Conservation (phyloP, 2,329 filamentous ascomycete genomes). For the Zymoseptoria ardabiliae region DNA sequence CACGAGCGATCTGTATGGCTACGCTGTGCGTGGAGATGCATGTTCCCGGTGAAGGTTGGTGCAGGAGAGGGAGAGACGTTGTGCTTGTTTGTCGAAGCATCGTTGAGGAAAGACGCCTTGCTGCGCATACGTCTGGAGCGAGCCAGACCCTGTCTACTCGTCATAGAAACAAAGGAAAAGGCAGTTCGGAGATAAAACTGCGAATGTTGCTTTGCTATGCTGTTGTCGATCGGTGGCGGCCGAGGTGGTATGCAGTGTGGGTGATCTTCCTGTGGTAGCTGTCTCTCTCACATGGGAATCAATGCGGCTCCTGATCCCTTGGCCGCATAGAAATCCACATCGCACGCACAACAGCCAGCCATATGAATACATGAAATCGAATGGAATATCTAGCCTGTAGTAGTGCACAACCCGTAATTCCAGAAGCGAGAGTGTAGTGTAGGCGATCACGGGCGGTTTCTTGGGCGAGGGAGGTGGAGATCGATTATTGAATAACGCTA, state of each 20-base stretch:
- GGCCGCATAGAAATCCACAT: neutral
- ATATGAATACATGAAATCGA: neutral
- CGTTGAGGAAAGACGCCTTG: neutral
- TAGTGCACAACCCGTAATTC: neutral
- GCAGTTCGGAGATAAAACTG: neutral
- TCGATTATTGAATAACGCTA: neutral
- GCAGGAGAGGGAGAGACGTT: neutral
- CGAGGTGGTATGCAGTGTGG: neutral
- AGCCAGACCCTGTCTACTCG: neutral
- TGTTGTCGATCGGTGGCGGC: neutral
- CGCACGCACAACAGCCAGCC: neutral
- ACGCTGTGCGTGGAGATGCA: slow-evolving; percentile 7
- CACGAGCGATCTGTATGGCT: slow-evolving; percentile 10
- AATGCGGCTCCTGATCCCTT: neutral
- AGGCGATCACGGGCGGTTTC: neutral
- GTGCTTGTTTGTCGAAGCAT: neutral
- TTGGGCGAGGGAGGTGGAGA: neutral
- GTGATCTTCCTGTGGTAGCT: neutral
- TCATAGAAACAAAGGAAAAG: neutral
- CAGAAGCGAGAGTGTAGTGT: neutral
- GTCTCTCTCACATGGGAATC: neutral
- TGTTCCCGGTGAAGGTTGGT: neutral
- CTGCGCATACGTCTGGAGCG: neutral
- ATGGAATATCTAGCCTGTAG: neutral
- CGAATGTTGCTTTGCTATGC: neutral